Conservation (phyloP, 129 eudicot species). For the Tagetes patula region DNA sequence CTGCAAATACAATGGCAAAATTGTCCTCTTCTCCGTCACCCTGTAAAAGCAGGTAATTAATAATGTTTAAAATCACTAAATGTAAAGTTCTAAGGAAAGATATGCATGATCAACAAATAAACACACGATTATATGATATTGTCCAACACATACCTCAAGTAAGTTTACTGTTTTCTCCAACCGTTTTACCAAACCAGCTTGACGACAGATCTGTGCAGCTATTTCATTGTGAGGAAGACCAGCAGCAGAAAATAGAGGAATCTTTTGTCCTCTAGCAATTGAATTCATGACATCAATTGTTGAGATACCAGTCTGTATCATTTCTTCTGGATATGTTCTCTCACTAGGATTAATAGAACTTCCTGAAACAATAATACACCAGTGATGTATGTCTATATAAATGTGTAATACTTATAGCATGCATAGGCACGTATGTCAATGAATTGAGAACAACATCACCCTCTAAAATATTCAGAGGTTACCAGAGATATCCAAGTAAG, state of each 20-base stretch:
- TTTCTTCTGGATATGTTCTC: conserved; percentile 98
- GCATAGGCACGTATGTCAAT: neutral
- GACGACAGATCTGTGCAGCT: conserved; percentile 99
- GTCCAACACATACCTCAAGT: conserved; percentile 56
- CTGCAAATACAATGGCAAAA: conserved; percentile 97
- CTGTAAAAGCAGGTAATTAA: conserved; percentile 27
- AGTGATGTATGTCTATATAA: neutral
- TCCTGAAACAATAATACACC: conserved; percentile 45
- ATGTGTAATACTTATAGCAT: neutral
- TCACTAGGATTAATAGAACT: conserved; percentile 98
- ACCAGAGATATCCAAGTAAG: conserved; percentile 87
- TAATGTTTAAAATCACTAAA: neutral
- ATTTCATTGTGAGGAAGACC: conserved; percentile 99
- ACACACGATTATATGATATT: neutral
- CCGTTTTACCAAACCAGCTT: conserved; percentile 98
- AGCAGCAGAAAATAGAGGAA: conserved; percentile 98
- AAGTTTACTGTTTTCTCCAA: conserved; percentile 80
- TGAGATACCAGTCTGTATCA: conserved; percentile 98
- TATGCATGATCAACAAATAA: neutral
- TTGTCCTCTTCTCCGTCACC: conserved; percentile 90
- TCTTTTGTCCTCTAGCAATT: conserved; percentile 97
- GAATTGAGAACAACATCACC: neutral
- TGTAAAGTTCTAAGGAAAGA: neutral
- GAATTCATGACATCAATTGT: conserved; percentile 98
- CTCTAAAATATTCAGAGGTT: conserved; percentile 17